A percentile compares a stretch with the other conserved stretches of the same genome.
Conservation (phyloP, 371 early-diverging fungal species). For the Actinomortierella ambigua region DNA sequence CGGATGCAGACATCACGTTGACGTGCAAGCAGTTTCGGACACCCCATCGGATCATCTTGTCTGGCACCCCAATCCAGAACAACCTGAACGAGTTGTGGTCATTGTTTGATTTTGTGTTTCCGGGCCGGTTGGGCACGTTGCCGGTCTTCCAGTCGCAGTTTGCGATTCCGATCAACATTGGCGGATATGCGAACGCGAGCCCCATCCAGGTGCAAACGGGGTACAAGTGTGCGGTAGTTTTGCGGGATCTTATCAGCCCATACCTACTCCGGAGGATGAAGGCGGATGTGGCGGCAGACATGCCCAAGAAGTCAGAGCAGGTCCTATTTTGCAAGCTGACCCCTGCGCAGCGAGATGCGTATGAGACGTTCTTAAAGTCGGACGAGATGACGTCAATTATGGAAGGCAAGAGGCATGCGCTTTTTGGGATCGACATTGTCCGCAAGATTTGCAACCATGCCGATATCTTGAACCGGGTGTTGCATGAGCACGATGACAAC, state of each 20-base stretch:
- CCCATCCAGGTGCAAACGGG: conserved; percentile 90
- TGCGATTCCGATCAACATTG: conserved; percentile 88
- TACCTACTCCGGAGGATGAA: conserved; percentile 95
- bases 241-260: conserved; percentile 93
- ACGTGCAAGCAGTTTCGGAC: conserved; percentile 89
- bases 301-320: conserved; percentile 95
- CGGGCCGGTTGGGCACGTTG: conserved; percentile 93
- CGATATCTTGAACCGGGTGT: conserved; percentile 64
- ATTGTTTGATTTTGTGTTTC: conserved; percentile 94
- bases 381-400: conserved; percentile 78
- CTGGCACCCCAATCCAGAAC: conserved; percentile 99
- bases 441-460: conserved; percentile 99
- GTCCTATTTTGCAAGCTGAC: conserved; percentile 93
- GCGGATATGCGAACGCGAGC: conserved; percentile 92
- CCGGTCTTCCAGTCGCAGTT: conserved; percentile 94
- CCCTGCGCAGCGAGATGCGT: conserved; percentile 73
- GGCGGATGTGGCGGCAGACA: conserved; percentile 87
- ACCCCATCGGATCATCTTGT: conserved; percentile 87
- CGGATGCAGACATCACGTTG: conserved; percentile 88
- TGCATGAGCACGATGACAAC: conserved; percentile 49
- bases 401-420: conserved; percentile 81
- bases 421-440: conserved; percentile 92
- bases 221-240: conserved; percentile 88
- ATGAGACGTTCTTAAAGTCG: conserved; percentile 77
- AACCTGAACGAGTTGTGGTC: conserved; percentile 97